phyloP scores from a whole-genome alignment of 73 alveolate species.

The Symbiodinium pilosum region DNA sequence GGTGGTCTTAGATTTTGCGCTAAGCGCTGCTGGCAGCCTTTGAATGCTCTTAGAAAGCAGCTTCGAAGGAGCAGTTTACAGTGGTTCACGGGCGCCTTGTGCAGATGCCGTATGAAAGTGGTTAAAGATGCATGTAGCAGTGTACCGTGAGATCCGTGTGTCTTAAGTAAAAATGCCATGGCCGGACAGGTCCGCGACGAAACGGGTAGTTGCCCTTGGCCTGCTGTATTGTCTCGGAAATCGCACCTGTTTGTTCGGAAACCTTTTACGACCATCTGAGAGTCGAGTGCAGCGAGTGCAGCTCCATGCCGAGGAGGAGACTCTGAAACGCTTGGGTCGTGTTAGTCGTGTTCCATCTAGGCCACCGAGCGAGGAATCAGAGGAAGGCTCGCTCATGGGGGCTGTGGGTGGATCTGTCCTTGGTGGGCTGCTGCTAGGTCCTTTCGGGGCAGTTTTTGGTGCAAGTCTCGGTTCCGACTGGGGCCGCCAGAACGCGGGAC shows the following conservation, averaged over 20 bases:
- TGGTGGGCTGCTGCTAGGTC: slow-evolving; percentile 77
- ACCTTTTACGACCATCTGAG: background rate
- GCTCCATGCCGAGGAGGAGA: background rate
- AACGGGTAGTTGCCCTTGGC: background rate
- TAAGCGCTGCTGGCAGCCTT: too few relatives aligned
- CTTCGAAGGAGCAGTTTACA: too few relatives aligned
- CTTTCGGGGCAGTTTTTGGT: slow-evolving; percentile 67
- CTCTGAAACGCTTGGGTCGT: background rate
- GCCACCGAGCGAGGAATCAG: background rate
- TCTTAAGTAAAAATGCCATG: background rate
- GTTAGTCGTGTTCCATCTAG: background rate
- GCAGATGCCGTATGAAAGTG: too few relatives aligned
- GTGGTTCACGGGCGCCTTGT: too few relatives aligned
- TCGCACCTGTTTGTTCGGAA: background rate
- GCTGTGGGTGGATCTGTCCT: slow-evolving; percentile 93
- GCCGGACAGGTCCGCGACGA: background rate
- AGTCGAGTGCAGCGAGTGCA: background rate
- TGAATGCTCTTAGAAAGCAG: too few relatives aligned
- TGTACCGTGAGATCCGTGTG: too few relatives aligned
- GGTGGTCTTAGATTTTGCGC: too few relatives aligned
- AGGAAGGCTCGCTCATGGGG: slow-evolving; percentile 49
- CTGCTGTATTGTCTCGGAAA: background rate
- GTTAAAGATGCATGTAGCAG: too few relatives aligned
- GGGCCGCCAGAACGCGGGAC: slow-evolving; percentile 21
- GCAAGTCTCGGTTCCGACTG: slow-evolving; percentile 73